Evolutionary conservation across 495 filamentous ascomycete species (phyloP).

Genomic region (Penicillium argentinense): DNA sequence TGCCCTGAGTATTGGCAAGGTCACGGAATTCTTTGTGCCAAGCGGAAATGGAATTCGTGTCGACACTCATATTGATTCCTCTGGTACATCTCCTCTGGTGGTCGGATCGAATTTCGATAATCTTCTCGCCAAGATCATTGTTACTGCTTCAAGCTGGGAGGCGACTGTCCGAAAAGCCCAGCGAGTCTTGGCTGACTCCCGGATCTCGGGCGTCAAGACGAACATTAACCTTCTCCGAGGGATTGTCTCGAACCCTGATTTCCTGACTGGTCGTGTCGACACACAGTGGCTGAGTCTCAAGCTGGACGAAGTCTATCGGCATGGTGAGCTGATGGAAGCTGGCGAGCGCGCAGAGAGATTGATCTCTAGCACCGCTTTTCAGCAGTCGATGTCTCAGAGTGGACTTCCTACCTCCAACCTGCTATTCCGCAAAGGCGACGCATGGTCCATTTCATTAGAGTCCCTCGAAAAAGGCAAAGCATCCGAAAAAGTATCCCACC

Average conservation of each 20-base stretch:
- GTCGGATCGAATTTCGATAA: constrained; percentile 60
- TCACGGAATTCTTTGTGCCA: constrained; percentile 52
- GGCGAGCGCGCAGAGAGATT: too few relatives aligned
- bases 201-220: constrained; percentile 54
- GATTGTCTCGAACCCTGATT: constrained; percentile 50
- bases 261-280: constrained; percentile 45
- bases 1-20: constrained; percentile 58
- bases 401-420: constrained; percentile 33
- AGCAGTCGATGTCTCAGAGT: constrained; percentile 4
- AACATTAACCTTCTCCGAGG: constrained; percentile 54
- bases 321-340: too few relatives aligned
- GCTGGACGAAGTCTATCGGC: constrained; percentile 39
- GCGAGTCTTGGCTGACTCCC: constrained; percentile 54
- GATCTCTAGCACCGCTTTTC: too few relatives aligned
- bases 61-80: constrained; percentile 50
- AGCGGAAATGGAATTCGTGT: constrained; percentile 56
- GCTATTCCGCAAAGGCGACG: constrained; percentile 55
- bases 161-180: constrained; percentile 51
- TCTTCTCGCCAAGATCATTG: constrained; percentile 60
- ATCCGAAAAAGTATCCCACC: constrained; percentile 28
- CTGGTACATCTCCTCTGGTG: constrained; percentile 29
- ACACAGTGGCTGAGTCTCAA: constrained; percentile 58
- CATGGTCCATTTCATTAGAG: constrained; percentile 53
- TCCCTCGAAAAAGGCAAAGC: constrained; percentile 21
- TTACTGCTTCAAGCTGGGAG: constrained; percentile 53